These are phyloP conservation scores for Leucoagaricus sp. DNA, from an alignment of 1,284 basidiomycete genomes.

Conservation along the genomic window DNA sequence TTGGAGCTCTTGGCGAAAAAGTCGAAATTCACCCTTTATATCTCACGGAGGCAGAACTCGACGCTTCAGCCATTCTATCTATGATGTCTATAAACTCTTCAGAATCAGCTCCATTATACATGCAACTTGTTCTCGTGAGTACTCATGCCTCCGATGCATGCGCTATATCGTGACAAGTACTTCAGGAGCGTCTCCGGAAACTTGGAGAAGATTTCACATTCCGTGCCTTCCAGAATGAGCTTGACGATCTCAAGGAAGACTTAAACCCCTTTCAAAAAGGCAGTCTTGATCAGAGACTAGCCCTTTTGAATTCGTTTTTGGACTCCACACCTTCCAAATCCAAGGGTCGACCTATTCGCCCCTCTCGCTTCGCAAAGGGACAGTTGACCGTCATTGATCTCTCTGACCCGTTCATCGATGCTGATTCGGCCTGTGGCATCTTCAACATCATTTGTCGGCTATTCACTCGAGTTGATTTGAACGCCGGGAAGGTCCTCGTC, in stretches of 20 bases:
- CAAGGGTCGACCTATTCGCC: constrained; percentile 27
- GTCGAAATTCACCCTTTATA: constrained; percentile 57
- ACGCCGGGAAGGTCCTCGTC: constrained; percentile 68
- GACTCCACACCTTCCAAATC: constrained; percentile 17
- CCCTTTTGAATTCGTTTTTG: constrained; percentile 55
- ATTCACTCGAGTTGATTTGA: constrained; percentile 63
- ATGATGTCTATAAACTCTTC: constrained; percentile 68
- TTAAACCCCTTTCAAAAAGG: constrained; percentile 55
- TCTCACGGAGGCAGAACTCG: constrained; percentile 62
- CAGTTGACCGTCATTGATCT: constrained; percentile 66
- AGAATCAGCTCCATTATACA: constrained; percentile 63
- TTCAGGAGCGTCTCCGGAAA: constrained; percentile 38
- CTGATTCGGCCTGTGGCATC: constrained; percentile 62
- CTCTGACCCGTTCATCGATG: constrained; percentile 73
- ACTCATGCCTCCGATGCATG: neutral
- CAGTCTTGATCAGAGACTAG: constrained; percentile 60
- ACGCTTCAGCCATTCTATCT: constrained; percentile 64
- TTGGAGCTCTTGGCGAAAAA: constrained; percentile 42
- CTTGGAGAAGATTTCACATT: constrained; percentile 42
- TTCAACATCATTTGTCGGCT: constrained; percentile 70
- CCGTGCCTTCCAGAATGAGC: constrained; percentile 43
- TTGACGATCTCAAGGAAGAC: constrained; percentile 47
- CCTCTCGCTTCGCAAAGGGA: constrained; percentile 47
- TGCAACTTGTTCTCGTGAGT: constrained; percentile 61
- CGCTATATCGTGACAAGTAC: no score